These are phyloP conservation scores for Rosa rugosa DNA, from an alignment of 306 rosid species.

Conservation along the genomic window DNA sequence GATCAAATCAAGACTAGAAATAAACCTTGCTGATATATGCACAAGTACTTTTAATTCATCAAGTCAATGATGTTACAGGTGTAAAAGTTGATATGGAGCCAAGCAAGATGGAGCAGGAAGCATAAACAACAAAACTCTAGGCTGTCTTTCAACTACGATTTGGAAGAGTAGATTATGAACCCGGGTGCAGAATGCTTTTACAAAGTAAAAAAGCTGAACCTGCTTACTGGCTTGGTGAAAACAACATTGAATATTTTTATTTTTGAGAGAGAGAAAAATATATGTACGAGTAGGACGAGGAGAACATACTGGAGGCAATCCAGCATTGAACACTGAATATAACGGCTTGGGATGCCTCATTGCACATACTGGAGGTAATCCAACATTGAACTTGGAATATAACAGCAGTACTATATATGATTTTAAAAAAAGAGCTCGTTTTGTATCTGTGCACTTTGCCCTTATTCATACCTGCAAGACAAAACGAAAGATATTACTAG, in stretches of 20 bases:
- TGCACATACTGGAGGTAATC: too few relatives aligned
- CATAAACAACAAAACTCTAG: neutral
- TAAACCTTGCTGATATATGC: too few relatives aligned
- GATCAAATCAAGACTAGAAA: too few relatives aligned
- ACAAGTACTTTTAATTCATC: too few relatives aligned
- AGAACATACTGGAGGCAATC: neutral
- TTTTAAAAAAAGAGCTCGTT: neutral
- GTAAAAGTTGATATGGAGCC: neutral
- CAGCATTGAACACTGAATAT: too few relatives aligned
- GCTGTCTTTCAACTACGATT: neutral
- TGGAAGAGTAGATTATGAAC: neutral
- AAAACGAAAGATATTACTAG: neutral
- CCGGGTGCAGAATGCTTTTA: neutral
- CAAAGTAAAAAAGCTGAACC: neutral
- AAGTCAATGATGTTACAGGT: too few relatives aligned
- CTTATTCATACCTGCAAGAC: neutral
- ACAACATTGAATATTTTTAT: neutral
- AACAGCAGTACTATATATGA: neutral
- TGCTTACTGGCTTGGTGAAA: neutral
- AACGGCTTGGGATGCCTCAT: too few relatives aligned
- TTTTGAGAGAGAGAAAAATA: neutral
- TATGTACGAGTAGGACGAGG: neutral
- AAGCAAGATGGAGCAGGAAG: neutral
- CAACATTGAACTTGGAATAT: neutral
- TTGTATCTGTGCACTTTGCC: neutral